These are phyloP conservation scores for Fusarium sp. DNA, from an alignment of 2,329 filamentous ascomycete genomes.

Conservation along the genomic window DNA sequence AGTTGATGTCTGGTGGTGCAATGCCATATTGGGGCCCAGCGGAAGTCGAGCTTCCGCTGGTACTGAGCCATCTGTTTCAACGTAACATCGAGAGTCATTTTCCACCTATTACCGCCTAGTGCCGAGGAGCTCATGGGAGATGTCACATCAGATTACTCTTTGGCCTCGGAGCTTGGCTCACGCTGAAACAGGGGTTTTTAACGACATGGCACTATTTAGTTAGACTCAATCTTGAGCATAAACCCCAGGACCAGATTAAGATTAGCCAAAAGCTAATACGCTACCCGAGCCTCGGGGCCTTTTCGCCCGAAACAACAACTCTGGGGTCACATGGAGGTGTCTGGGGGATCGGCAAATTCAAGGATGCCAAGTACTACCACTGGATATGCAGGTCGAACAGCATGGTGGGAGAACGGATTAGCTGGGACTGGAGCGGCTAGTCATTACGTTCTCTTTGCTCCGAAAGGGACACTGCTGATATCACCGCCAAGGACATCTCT, in stretches of 20 bases:
- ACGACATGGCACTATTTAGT: not conserved
- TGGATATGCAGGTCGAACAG: not conserved
- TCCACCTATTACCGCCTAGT: not conserved
- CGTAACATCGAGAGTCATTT: not conserved
- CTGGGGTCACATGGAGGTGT: not conserved
- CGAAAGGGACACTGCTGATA: too few species aligned
- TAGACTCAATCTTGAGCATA: not conserved
- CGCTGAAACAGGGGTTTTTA: not conserved
- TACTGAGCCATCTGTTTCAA: not conserved
- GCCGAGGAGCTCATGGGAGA: not conserved
- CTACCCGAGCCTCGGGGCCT: not conserved
- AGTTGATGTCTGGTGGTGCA: not conserved
- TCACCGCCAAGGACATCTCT: too few species aligned
- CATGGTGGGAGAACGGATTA: not conserved
- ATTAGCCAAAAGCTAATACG: not conserved
- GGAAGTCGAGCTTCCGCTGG: conserved; percentile 19
- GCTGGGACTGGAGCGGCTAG: too few species aligned
- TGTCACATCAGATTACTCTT: not conserved
- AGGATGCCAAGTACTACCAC: not conserved
- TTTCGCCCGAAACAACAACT: not conserved
- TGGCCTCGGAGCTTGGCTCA: not conserved
- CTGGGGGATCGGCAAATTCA: not conserved
- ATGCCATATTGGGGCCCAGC: conserved; percentile 13
- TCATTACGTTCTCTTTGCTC: too few species aligned
- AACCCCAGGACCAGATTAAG: not conserved